A percentile compares a stretch with the other conserved stretches of the same genome.
Conservation (phyloP, 768 basidiomycete species). For the Suillus hirtellus region DNA sequence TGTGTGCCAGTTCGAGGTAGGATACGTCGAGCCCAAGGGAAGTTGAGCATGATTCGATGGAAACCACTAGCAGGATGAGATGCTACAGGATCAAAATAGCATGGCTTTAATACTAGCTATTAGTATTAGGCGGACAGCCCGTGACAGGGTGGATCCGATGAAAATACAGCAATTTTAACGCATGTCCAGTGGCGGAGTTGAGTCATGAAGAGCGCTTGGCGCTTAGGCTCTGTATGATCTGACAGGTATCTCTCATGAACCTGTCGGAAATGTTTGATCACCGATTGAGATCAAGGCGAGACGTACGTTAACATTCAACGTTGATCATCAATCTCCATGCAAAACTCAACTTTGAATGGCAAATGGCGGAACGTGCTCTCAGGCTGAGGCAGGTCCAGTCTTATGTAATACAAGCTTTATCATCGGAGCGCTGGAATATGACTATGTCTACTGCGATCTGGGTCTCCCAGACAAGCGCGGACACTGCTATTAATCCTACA, state of each 20-base stretch:
- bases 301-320: no score
- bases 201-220: not conserved
- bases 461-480: no score
- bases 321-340: not conserved
- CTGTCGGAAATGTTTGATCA: not conserved
- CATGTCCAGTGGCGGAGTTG: not conserved
- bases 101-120: not conserved
- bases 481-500: no score
- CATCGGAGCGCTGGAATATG: not conserved
- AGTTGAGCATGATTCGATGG: not conserved
- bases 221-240: not conserved
- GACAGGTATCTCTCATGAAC: not conserved
- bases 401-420: not conserved
- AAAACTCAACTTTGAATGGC: not conserved
- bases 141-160: not conserved
- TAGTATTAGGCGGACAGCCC: not conserved
- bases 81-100: not conserved
- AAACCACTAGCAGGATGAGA: not conserved
- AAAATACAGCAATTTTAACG: not conserved
- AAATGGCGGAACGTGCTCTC: no score
- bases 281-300: not conserved
- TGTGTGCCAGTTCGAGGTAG: not conserved
- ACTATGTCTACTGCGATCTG: no score
- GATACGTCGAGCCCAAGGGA: not conserved
- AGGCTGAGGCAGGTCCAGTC: no score